These are phyloP conservation scores for Aphanocladium album DNA, from an alignment of 2,329 filamentous ascomycete species.

Conservation along the genomic window DNA sequence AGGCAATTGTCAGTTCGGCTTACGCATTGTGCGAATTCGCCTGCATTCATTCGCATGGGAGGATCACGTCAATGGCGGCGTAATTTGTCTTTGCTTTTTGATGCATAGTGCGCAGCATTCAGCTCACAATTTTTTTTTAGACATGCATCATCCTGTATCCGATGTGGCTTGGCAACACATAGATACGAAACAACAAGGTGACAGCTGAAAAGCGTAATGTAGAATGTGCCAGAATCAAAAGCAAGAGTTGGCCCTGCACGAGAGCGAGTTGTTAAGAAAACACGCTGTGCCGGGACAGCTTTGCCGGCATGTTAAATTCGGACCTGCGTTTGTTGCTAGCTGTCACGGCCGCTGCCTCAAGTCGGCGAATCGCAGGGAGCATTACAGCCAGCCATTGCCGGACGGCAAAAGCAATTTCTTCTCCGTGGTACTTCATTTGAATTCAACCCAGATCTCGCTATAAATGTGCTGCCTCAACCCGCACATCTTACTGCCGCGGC, in stretches of 20 bases:
- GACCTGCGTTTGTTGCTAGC: conserved; percentile 2
- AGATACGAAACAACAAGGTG: too few relatives aligned
- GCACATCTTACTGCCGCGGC: not conserved
- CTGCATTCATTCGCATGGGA: not conserved
- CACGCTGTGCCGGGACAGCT: not conserved
- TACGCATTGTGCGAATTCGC: too few relatives aligned
- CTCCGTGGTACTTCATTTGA: too few relatives aligned
- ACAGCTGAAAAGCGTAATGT: not conserved
- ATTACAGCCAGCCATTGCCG: too few relatives aligned
- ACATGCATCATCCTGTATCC: too few relatives aligned
- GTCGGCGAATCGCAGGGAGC: too few relatives aligned
- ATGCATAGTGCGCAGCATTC: not conserved
- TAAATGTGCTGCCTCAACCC: too few relatives aligned
- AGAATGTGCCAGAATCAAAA: not conserved
- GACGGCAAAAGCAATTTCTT: not conserved
- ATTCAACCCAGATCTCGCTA: too few relatives aligned
- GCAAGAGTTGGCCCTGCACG: too few relatives aligned
- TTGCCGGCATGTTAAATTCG: not conserved
- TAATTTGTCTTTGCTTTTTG: not conserved
- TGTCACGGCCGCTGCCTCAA: too few relatives aligned
- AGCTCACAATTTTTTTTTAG: too few relatives aligned
- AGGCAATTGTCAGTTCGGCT: conserved; percentile 2
- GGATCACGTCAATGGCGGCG: not conserved
- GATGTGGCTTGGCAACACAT: not conserved
- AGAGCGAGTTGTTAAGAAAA: not conserved